phyloP scores from a whole-genome alignment of 2,329 filamentous ascomycete genomes.

The Pestalotiopsis sp. region DNA sequence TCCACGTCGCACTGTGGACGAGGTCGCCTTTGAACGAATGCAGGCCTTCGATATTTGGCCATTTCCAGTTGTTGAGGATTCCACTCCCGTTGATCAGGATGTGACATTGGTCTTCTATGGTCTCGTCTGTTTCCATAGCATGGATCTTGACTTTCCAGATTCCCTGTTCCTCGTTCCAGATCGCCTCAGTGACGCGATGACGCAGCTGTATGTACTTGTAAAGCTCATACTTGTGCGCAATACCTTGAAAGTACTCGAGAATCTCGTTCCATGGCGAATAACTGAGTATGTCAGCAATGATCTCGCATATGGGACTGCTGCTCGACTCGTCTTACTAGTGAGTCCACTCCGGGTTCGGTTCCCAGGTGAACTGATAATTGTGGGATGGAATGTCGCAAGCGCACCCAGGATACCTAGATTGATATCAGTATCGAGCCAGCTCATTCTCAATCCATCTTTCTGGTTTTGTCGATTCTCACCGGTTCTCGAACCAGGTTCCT shows the following conservation, averaged over 20 bases:
- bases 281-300: background rate
- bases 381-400: conserved; percentile 2
- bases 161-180: background rate
- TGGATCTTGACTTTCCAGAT: background rate
- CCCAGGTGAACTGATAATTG: conserved; percentile 2
- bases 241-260: background rate
- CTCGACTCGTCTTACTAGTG: background rate
- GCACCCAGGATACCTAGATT: conserved; percentile 2
- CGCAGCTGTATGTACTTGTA: background rate
- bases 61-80: conserved; percentile 13
- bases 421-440: background rate
- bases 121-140: background rate
- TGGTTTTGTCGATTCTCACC: background rate
- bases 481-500: conserved; percentile 9
- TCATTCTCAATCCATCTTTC: background rate
- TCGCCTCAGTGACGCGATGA: background rate
- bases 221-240: background rate
- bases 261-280: background rate
- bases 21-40: conserved; percentile 14
- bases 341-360: background rate
- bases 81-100: conserved; percentile 5
- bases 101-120: background rate
- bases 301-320: background rate
- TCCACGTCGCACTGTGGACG: background rate
- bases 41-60: conserved; percentile 21